These are phyloP conservation scores for Umbelopsis sp. DNA, from an alignment of 192 early-diverging fungal species.

Conservation along the genomic window DNA sequence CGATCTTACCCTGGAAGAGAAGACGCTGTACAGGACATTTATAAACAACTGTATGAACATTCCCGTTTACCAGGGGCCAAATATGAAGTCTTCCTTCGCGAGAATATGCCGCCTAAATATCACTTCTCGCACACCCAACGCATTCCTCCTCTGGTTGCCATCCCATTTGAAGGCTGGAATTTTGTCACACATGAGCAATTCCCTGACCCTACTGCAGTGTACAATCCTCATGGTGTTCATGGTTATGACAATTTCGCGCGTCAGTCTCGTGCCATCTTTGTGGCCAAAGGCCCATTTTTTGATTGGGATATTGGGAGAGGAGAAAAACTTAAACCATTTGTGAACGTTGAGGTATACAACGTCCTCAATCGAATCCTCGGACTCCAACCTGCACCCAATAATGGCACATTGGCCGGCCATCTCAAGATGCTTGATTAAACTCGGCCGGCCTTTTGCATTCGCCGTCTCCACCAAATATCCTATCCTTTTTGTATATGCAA, in stretches of 20 bases:
- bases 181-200: conserved; percentile 49
- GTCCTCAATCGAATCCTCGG: conserved; percentile 62
- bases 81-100: conserved; percentile 70
- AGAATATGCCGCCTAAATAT: conserved; percentile 71
- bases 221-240: conserved; percentile 63
- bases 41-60: conserved; percentile 44
- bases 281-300: conserved; percentile 67
- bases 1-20: conserved; percentile 42
- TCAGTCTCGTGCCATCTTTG: conserved; percentile 85
- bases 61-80: conserved; percentile 27
- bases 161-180: conserved; percentile 69
- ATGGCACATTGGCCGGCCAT: conserved; percentile 57
- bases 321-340: conserved; percentile 49
- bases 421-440: not conserved
- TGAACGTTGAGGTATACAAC: conserved; percentile 76
- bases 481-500: not conserved
- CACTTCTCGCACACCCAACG: conserved; percentile 67
- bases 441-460: too few relatives aligned
- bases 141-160: conserved; percentile 71
- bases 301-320: conserved; percentile 14
- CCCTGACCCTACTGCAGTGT: conserved; percentile 19
- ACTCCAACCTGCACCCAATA: conserved; percentile 67
- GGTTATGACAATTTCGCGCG: conserved; percentile 79
- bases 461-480: too few relatives aligned
- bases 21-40: conserved; percentile 47